Percentiles rank a stretch among this genome's conserved stretches.
phyloP scores from a whole-genome alignment of 306 rosid species.

The Casuarina glauca region DNA sequence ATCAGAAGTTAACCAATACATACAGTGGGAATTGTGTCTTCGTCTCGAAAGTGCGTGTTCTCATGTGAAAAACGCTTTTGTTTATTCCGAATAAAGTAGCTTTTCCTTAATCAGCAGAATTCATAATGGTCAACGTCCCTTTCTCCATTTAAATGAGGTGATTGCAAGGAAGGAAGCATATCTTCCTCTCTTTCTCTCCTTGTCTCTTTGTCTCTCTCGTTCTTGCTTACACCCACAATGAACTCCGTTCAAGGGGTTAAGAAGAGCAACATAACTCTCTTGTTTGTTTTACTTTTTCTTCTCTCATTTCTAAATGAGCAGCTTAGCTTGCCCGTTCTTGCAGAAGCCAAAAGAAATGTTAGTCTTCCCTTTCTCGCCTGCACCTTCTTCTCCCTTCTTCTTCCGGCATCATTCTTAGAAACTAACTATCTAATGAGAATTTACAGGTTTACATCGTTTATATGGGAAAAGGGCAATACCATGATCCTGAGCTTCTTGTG shows the following conservation, averaged over 20 bases:
- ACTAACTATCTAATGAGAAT: neutral
- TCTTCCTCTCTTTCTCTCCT: neutral
- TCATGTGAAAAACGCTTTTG: neutral
- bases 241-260: neutral
- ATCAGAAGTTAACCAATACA: neutral
- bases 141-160: neutral
- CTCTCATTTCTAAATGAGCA: slow-evolving; percentile 14
- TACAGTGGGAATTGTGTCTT: neutral
- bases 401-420: neutral
- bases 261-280: slow-evolving; percentile 1
- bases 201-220: neutral
- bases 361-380: neutral
- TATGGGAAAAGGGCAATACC: slow-evolving; percentile 36
- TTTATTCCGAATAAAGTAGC: neutral
- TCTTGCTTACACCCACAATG: neutral
- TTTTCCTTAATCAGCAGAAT: neutral
- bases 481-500: slow-evolving; percentile 32
- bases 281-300: slow-evolving; percentile 11
- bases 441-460: slow-evolving; percentile 47
- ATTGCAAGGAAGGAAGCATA: neutral
- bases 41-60: neutral
- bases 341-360: slow-evolving; percentile 26
- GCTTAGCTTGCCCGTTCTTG: slow-evolving; percentile 12
- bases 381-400: neutral
- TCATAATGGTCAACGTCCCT: neutral